Base-by-base conservation (phyloP, 768 basidiomycete genomes). In the Tricholoma bakamatsutake region DNA sequence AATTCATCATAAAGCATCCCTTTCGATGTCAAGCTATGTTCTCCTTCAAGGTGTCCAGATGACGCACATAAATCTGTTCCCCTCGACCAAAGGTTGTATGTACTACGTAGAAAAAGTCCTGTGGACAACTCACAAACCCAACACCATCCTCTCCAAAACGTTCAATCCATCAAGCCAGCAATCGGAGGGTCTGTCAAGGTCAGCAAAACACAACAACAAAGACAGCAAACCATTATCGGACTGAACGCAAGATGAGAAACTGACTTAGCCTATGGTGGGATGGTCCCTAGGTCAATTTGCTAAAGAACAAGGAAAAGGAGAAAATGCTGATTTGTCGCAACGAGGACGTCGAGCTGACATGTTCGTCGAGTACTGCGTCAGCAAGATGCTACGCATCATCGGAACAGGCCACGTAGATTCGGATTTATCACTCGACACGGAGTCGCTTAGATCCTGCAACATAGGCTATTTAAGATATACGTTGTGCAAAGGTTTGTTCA, bases 361-460 rank as follows among this genome's bases (percentile, higher is more conserved):
- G 28, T n/a, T 27, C 27, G 46, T 48, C 45, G 13, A 28, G 1
- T 13, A 7, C 4, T 31, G 28, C 15, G 46, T 45, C 24, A 24
- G 43, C 12, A 10, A 12, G 5, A 11, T 24, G 4, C 11, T 24
- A 13, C 12, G 21, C 43, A 24, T 4, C 24, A 45, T 13, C 21
- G 17, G 24, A 27, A 24, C 28, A 48, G 28, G n/a, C 28, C 46
- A 10, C 15, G 3, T n/a, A 48, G 7, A 5, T 45, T 27, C 15
- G 3, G 2, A 21, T 8, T 24, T 43, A 31, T 62, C 57, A 58
- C 51, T 57, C 57, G 17, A 62, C 54, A 30, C 62, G 62, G 11
- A 53, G 43, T 55, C 59, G 57, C 55, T 62, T 62, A 28, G 57
- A 13, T 42, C 52, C 62, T 62, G 9, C 4, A 18, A 43, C 17